phyloP scores from a whole-genome alignment of 768 basidiomycete species.

The Leccinum ochraceum region DNA sequence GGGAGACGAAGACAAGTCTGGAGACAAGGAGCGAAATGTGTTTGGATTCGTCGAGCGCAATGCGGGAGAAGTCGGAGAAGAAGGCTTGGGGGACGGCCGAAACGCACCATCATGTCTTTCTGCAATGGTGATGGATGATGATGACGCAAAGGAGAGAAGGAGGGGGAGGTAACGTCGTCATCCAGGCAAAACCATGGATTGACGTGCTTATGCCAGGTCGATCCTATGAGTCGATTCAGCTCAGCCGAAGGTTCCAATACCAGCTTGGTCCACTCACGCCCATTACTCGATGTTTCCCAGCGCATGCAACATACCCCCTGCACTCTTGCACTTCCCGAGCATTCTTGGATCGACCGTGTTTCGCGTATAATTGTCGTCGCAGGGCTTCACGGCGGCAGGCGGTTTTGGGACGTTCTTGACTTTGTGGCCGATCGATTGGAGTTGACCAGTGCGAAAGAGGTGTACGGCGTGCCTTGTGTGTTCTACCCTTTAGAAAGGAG shows the following conservation, averaged over 20 bases:
- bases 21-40: neutral
- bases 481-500: slow-evolving; percentile 18
- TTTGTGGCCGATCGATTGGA: slow-evolving; percentile 68
- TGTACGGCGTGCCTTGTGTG: slow-evolving; percentile 70
- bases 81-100: neutral
- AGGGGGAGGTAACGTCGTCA: neutral
- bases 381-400: slow-evolving; percentile 47
- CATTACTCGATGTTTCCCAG: neutral
- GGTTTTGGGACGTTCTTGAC: slow-evolving; percentile 47
- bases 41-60: neutral
- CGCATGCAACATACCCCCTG: neutral
- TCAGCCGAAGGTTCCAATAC: too few relatives aligned
- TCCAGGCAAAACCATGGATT: neutral
- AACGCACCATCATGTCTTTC: neutral
- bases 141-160: neutral
- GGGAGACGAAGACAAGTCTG: neutral
- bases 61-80: neutral
- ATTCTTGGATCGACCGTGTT: slow-evolving; percentile 62
- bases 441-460: slow-evolving; percentile 66
- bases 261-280: neutral
- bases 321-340: slow-evolving; percentile 63
- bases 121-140: neutral
- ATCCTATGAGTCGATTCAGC: neutral
- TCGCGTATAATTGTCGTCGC: slow-evolving; percentile 50
- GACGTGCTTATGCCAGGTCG: neutral